These are phyloP conservation scores for Asparagopsis taxiformis DNA, from an alignment of 31 red algal species.

Conservation along the genomic window DNA sequence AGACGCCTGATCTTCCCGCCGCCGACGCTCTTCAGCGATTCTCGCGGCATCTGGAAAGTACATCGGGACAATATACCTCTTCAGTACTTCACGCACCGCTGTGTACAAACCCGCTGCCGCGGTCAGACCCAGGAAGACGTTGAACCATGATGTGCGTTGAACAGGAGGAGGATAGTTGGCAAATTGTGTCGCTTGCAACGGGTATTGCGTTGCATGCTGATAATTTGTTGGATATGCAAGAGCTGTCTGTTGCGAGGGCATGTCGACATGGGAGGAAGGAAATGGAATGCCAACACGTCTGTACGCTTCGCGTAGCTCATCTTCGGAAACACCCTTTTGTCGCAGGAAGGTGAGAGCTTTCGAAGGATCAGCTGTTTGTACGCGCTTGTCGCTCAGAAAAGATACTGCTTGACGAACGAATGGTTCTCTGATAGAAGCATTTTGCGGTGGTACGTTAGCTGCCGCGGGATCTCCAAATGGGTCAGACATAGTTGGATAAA, in stretches of 20 bases:
- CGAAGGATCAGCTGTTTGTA: constrained; percentile 40
- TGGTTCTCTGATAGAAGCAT: constrained; percentile 3
- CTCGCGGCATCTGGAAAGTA: constrained; percentile 70
- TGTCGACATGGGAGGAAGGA: constrained; percentile 3
- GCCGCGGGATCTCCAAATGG: not conserved
- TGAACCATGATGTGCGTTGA: constrained; percentile 40
- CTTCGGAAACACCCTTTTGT: constrained; percentile 49
- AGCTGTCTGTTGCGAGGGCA: not conserved
- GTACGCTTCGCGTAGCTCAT: constrained; percentile 56
- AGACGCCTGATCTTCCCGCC: constrained; percentile 31
- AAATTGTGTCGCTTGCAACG: not conserved
- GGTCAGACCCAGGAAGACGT: constrained; percentile 30
- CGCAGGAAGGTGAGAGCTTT: constrained; percentile 53
- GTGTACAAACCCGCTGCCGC: constrained; percentile 49
- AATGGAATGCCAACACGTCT: constrained; percentile 45
- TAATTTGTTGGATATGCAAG: not conserved
- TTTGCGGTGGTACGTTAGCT: not conserved
- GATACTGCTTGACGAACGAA: constrained; percentile 61
- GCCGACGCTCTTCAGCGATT: constrained; percentile 35
- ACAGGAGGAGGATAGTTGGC: not conserved
- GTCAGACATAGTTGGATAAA: not conserved
- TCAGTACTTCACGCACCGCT: constrained; percentile 48
- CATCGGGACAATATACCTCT: constrained; percentile 61
- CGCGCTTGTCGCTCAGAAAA: constrained; percentile 67
- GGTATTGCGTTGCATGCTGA: not conserved